Evolutionary conservation across 331 rosid genomes (phyloP).

Genomic region (Spiraea crenata): DNA sequence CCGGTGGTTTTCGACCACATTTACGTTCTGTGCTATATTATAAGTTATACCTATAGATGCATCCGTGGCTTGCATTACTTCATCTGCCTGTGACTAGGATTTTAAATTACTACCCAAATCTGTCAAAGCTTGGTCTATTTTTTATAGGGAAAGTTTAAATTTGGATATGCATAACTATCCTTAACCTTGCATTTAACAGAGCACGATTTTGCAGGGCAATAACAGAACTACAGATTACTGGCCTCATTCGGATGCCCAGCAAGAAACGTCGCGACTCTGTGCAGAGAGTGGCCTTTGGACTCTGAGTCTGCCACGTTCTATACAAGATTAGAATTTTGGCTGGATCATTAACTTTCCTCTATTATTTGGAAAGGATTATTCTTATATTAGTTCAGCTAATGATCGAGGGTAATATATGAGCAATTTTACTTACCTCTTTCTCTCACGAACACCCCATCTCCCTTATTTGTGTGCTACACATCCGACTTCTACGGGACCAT

Average conservation of each 20-base stretch:
- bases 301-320: conserved; percentile 29
- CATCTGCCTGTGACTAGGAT: background rate
- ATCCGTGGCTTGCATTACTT: background rate
- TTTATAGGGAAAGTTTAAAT: background rate
- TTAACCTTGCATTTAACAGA: conserved; percentile 51
- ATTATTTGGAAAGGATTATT: too few relatives aligned
- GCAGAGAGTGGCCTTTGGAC: conserved; percentile 86
- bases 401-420: too few relatives aligned
- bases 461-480: too few relatives aligned
- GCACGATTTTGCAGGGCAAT: conserved; percentile 92
- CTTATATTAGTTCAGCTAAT: too few relatives aligned
- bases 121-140: too few relatives aligned
- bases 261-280: conserved; percentile 85
- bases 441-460: too few relatives aligned
- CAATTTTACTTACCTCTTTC: too few relatives aligned
- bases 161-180: conserved; percentile 30
- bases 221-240: conserved; percentile 79
- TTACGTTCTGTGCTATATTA: background rate
- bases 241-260: conserved; percentile 85
- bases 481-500: too few relatives aligned
- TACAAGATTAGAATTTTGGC: background rate
- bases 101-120: background rate
- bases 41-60: too few relatives aligned
- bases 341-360: background rate
- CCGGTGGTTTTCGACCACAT: background rate